phyloP scores from a whole-genome alignment of 2,329 filamentous ascomycete species.

The Beauveria medogensis region DNA sequence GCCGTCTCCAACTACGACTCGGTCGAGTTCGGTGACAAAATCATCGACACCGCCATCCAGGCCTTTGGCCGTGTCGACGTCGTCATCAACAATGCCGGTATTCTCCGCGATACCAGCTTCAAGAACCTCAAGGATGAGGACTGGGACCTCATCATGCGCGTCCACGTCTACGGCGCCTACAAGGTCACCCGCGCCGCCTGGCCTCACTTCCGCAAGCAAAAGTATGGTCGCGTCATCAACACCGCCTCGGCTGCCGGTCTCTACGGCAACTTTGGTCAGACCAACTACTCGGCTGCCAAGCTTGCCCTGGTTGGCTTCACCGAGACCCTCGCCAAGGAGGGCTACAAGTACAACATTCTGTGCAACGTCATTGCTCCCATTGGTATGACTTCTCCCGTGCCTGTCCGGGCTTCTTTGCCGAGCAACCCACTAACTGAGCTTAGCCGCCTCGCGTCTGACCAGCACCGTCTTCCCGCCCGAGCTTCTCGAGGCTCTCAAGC shows the following conservation, averaged over 20 bases:
- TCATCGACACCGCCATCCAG: conserved; percentile 82
- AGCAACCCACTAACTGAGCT: conserved; percentile 14
- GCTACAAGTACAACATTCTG: conserved; percentile 94
- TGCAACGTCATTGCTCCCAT: conserved; percentile 93
- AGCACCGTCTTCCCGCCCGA: conserved; percentile 94
- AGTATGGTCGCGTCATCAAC: conserved; percentile 94
- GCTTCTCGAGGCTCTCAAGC: conserved; percentile 74
- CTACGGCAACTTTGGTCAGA: conserved; percentile 91
- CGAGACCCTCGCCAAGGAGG: conserved; percentile 96
- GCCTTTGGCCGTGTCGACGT: conserved; percentile 82
- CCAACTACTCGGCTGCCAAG: conserved; percentile 96
- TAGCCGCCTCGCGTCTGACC: conserved; percentile 89
- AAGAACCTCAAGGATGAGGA: conserved; percentile 98
- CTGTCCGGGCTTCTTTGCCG: background rate
- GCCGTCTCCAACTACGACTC: conserved; percentile 96
- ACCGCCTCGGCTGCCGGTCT: conserved; percentile 93
- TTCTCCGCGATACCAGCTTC: conserved; percentile 90
- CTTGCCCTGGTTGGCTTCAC: conserved; percentile 93
- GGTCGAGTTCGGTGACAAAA: conserved; percentile 87
- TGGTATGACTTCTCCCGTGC: conserved; percentile 24
- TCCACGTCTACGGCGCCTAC: conserved; percentile 89
- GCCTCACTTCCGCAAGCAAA: conserved; percentile 97
- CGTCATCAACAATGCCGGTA: conserved; percentile 96
- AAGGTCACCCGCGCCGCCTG: conserved; percentile 92
- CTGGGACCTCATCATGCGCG: conserved; percentile 90